These are phyloP conservation scores for Blastobotrys terrestris DNA, from an alignment of 805 yeast genomes.

Conservation along the genomic window DNA sequence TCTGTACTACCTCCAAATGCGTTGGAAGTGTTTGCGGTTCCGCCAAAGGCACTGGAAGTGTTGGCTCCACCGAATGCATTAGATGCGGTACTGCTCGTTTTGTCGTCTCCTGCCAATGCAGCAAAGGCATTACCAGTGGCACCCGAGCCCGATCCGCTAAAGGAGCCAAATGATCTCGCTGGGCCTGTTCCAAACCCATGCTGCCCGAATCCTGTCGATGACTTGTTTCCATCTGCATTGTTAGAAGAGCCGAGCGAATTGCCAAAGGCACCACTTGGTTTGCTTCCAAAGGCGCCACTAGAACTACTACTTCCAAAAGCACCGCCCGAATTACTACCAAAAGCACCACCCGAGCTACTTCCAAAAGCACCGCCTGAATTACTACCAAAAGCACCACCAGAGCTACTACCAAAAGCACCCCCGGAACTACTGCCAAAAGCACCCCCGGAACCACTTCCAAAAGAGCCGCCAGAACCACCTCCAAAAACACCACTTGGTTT, in stretches of 20 bases:
- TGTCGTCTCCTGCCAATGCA: slow-evolving; percentile 2
- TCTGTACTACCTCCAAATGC: slow-evolving; percentile 4
- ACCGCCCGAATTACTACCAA: slow-evolving; percentile 6
- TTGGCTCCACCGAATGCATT: slow-evolving; percentile 1
- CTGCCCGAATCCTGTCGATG: slow-evolving; percentile 9
- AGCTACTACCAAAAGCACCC: slow-evolving; percentile 8
- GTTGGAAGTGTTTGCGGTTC: slow-evolving; percentile 1
- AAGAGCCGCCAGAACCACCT: slow-evolving; percentile 4
- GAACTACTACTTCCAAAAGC: slow-evolving; percentile 2
- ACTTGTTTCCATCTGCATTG: not conserved
- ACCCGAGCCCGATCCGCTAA: not conserved
- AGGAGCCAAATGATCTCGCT: not conserved
- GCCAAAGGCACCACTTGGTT: not conserved
- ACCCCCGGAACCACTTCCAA: slow-evolving; percentile 6
- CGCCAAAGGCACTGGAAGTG: slow-evolving; percentile 9
- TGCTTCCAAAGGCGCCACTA: slow-evolving; percentile 9
- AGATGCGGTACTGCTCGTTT: not conserved
- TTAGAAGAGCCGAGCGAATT: not conserved
- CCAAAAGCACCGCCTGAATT: slow-evolving; percentile 6
- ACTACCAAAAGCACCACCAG: slow-evolving; percentile 20
- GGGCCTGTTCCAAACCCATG: slow-evolving; percentile 19
- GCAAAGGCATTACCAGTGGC: slow-evolving; percentile 4
- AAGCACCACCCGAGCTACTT: slow-evolving; percentile 4
- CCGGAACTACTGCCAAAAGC: slow-evolving; percentile 6
- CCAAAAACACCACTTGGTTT: slow-evolving; percentile 6